Evolutionary conservation across 495 filamentous ascomycete species (phyloP).

Genomic region (Penicillium coprophilum): DNA sequence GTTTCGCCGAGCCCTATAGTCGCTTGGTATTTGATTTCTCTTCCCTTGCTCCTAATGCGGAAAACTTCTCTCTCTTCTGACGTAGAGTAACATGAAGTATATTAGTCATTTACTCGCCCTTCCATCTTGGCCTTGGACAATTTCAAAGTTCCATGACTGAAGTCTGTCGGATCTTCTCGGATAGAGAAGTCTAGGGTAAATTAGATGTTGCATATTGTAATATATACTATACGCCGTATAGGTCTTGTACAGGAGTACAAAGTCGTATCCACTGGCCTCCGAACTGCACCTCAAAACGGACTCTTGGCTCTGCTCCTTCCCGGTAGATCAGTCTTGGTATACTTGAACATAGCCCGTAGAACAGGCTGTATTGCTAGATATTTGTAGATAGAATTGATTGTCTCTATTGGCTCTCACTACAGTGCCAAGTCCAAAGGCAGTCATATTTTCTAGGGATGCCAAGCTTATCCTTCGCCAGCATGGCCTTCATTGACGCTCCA

Average conservation of each 20-base stretch:
- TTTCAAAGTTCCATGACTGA: background rate
- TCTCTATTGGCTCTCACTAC: background rate
- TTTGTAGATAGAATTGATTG: background rate
- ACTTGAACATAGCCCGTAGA: constrained; percentile 1
- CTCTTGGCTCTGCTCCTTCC: constrained; percentile 13
- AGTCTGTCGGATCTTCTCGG: constrained; percentile 10
- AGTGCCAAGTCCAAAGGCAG: constrained; percentile 10
- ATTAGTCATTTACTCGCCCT: background rate
- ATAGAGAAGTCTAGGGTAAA: constrained; percentile 1
- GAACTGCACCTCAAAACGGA: constrained; percentile 1
- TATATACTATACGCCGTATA: background rate
- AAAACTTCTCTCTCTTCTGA: background rate
- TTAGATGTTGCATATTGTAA: background rate
- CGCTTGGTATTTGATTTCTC: constrained; percentile 13
- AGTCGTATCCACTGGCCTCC: constrained; percentile 4
- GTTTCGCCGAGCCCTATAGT: constrained; percentile 4
- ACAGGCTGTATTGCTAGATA: background rate
- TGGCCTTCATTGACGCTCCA: constrained; percentile 3
- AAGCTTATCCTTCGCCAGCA: constrained; percentile 8
- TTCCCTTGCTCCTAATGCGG: constrained; percentile 9
- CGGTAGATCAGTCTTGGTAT: constrained; percentile 28
- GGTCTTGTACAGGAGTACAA: background rate
- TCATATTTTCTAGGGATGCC: constrained; percentile 6
- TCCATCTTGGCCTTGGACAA: background rate
- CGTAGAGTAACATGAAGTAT: constrained; percentile 9